Percentiles rank a stretch among this genome's conserved stretches.
Evolutionary conservation across 768 basidiomycete species (phyloP).

Genomic region (Gelatoporia subvermispora): DNA sequence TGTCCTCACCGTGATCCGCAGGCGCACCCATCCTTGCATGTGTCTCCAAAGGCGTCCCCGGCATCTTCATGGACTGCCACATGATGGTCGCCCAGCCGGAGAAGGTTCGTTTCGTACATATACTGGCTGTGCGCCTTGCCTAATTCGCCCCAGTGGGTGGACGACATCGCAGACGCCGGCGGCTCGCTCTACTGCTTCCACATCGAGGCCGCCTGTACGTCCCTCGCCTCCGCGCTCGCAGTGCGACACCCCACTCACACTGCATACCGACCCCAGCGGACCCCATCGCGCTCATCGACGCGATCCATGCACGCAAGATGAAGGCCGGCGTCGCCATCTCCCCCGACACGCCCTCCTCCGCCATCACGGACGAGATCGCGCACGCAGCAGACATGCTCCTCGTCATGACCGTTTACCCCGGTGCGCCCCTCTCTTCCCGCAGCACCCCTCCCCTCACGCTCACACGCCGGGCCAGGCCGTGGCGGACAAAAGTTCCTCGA

Average conservation of each 20-base stretch:
- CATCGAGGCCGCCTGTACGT: slow-evolving; percentile 84
- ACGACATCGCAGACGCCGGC: slow-evolving; percentile 93
- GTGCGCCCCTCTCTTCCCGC: slow-evolving; percentile 32
- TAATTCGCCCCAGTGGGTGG: slow-evolving; percentile 70
- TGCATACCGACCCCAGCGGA: slow-evolving; percentile 42
- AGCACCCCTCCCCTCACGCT: neutral
- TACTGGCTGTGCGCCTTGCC: neutral
- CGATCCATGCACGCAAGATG: slow-evolving; percentile 84
- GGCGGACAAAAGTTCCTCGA: slow-evolving; percentile 97
- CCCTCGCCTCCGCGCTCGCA: neutral
- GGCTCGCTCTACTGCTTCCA: slow-evolving; percentile 97
- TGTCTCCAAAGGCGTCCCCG: slow-evolving; percentile 82
- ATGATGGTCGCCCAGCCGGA: slow-evolving; percentile 99
- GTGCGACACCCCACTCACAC: neutral
- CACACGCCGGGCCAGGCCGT: slow-evolving; percentile 45
- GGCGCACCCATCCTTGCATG: slow-evolving; percentile 86
- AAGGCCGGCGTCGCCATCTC: slow-evolving; percentile 95
- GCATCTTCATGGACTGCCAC: slow-evolving; percentile 99
- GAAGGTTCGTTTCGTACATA: slow-evolving; percentile 44
- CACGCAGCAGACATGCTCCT: slow-evolving; percentile 87
- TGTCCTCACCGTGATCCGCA: slow-evolving; percentile 27
- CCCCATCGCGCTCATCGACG: slow-evolving; percentile 68
- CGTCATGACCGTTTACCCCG: slow-evolving; percentile 98
- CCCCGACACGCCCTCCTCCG: slow-evolving; percentile 85
- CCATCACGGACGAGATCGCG: slow-evolving; percentile 84